Percentiles rank a stretch among this genome's conserved stretches.
Conservation (phyloP, 2,329 filamentous ascomycete genomes). For the Fusarium musae region DNA sequence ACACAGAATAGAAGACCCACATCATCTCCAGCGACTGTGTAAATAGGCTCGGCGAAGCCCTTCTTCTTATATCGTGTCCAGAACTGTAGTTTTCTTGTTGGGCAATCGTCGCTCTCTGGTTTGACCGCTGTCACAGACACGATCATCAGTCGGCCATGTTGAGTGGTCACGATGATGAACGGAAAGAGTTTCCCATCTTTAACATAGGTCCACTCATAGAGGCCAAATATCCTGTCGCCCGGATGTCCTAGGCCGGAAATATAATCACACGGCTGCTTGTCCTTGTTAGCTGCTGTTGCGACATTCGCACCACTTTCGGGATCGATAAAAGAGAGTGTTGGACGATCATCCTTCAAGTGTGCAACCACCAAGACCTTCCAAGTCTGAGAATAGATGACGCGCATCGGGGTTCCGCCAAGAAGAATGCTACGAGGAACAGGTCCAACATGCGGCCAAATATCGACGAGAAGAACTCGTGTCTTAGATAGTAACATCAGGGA, state of each 20-base stretch:
- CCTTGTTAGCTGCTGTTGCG: constrained; percentile 58
- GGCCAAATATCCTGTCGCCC: constrained; percentile 68
- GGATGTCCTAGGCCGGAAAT: constrained; percentile 66
- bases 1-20: constrained; percentile 68
- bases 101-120: constrained; percentile 21
- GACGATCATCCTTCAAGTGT: constrained; percentile 54
- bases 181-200: constrained; percentile 68
- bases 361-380: constrained; percentile 67
- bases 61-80: constrained; percentile 65
- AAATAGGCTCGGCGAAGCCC: constrained; percentile 60
- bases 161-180: constrained; percentile 71
- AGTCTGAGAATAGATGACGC: constrained; percentile 65
- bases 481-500: constrained; percentile 63
- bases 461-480: constrained; percentile 62
- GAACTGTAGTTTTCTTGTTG: constrained; percentile 55
- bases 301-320: constrained; percentile 64
- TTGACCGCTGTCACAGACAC: constrained; percentile 57
- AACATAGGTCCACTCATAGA: constrained; percentile 72
- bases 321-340: constrained; percentile 67
- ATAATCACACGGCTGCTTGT: constrained; percentile 56
- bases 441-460: constrained; percentile 58
- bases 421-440: constrained; percentile 62
- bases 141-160: constrained; percentile 65
- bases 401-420: constrained; percentile 60
- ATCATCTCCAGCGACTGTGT: constrained; percentile 65